These are phyloP conservation scores for Nasturtium officinale DNA, from an alignment of 345 rosid genomes.

Conservation along the genomic window DNA sequence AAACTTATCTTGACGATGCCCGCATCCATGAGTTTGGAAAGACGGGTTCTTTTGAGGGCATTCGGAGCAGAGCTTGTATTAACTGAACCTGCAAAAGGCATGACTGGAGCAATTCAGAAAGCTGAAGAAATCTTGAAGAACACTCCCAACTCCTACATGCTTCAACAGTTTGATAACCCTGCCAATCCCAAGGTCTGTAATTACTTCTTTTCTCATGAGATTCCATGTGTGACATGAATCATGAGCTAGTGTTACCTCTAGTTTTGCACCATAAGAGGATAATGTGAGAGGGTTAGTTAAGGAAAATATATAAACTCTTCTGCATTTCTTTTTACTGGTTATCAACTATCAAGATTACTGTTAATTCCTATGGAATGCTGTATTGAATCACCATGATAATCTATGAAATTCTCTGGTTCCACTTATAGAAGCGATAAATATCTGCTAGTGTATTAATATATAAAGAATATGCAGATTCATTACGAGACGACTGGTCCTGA, in stretches of 20 bases:
- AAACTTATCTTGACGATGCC: slow-evolving; percentile 83
- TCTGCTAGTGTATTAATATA: slow-evolving; percentile 20
- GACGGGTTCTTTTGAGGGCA: slow-evolving; percentile 81
- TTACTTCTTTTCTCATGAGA: not conserved
- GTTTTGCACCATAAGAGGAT: not conserved
- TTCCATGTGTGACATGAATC: not conserved
- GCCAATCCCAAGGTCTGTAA: slow-evolving; percentile 79
- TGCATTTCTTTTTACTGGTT: slow-evolving; percentile 5
- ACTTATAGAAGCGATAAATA: not conserved
- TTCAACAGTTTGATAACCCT: slow-evolving; percentile 85
- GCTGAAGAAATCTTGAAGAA: slow-evolving; percentile 72
- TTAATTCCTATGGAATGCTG: not conserved
- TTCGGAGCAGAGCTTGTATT: slow-evolving; percentile 90
- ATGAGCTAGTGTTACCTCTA: slow-evolving; percentile 2
- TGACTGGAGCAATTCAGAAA: slow-evolving; percentile 75
- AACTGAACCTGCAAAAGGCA: slow-evolving; percentile 81
- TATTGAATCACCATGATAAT: not conserved
- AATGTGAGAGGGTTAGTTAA: not conserved
- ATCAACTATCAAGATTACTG: not conserved
- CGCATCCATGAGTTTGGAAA: slow-evolving; percentile 78
- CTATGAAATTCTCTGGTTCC: slow-evolving; percentile 14
- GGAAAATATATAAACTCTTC: not conserved
- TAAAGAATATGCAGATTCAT: slow-evolving; percentile 57
- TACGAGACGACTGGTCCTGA: slow-evolving; percentile 90
- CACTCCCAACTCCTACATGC: slow-evolving; percentile 76